Evolutionary conservation across 148 eudicot species (phyloP).

Genomic region (Heliamphora exappendiculata): DNA sequence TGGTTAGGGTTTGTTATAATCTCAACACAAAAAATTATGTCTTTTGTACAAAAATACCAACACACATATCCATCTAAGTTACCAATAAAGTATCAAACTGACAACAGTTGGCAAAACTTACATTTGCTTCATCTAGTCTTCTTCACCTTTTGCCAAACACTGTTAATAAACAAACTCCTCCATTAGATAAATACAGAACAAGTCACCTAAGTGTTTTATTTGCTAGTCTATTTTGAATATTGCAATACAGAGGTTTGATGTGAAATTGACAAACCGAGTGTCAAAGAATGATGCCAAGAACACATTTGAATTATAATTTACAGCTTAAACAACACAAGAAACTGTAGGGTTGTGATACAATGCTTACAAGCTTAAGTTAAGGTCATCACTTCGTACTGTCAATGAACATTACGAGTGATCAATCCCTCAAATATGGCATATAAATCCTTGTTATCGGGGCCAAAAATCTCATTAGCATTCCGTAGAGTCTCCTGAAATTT

Average conservation of each 20-base stretch:
- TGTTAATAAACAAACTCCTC: not conserved
- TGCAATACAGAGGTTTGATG: not conserved
- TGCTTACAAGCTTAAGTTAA: conserved; percentile 7
- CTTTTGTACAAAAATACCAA: too few species aligned
- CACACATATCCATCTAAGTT: too few species aligned
- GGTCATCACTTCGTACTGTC: conserved; percentile 6
- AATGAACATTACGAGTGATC: conserved; percentile 61
- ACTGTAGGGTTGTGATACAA: not conserved
- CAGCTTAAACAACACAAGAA: not conserved
- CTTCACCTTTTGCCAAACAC: not conserved
- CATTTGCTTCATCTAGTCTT: not conserved
- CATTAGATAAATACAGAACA: not conserved
- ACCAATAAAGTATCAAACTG: too few species aligned
- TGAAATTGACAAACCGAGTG: not conserved
- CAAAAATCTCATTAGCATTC: conserved; percentile 90
- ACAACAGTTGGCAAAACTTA: not conserved
- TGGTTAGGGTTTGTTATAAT: too few species aligned
- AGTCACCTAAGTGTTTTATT: not conserved
- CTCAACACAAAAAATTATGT: too few species aligned
- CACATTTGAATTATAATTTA: conserved; percentile 2
- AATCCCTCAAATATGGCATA: conserved; percentile 73
- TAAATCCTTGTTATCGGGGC: conserved; percentile 81
- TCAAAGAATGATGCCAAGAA: conserved; percentile 8
- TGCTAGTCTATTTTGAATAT: not conserved
- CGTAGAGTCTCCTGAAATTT: conserved; percentile 62